Percentiles rank a stretch among this genome's conserved stretches.
Evolutionary conservation across 2,329 filamentous ascomycete genomes (phyloP).

Genomic region (Colletotrichum horii): DNA sequence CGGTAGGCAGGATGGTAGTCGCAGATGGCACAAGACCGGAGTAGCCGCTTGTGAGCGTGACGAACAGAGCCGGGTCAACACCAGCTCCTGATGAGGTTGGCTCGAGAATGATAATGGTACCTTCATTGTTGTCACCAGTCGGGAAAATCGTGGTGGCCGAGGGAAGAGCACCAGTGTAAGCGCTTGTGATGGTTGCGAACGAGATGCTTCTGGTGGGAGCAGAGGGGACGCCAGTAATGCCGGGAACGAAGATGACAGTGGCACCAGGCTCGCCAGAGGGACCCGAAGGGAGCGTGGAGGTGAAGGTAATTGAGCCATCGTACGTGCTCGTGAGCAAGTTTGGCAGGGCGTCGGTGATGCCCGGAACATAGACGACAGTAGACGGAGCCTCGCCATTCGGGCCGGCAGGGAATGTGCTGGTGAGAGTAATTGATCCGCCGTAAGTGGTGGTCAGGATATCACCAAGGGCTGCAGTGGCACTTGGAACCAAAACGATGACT

Average conservation of each 20-base stretch:
- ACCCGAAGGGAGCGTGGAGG: neutral
- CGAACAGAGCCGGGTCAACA: neutral
- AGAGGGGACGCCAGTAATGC: neutral
- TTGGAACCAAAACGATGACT: neutral
- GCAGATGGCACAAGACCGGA: neutral
- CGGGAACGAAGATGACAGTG: neutral
- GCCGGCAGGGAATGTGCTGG: neutral
- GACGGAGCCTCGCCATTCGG: neutral
- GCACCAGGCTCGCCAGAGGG: neutral
- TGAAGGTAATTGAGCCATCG: neutral
- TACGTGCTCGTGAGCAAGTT: neutral
- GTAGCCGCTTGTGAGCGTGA: neutral
- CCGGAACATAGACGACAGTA: neutral
- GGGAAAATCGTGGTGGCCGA: neutral
- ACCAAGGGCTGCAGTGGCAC: neutral
- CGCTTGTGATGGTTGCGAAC: neutral
- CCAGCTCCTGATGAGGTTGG: neutral
- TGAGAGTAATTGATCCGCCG: neutral
- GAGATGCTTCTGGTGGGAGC: neutral
- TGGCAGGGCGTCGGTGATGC: neutral
- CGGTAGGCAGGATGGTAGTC: neutral
- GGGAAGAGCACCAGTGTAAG: neutral
- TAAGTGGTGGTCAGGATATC: neutral
- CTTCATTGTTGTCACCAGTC: neutral
- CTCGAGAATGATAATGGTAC: neutral